phyloP scores from a whole-genome alignment of 805 yeast genomes.

The Yamadazyma endophytica region DNA sequence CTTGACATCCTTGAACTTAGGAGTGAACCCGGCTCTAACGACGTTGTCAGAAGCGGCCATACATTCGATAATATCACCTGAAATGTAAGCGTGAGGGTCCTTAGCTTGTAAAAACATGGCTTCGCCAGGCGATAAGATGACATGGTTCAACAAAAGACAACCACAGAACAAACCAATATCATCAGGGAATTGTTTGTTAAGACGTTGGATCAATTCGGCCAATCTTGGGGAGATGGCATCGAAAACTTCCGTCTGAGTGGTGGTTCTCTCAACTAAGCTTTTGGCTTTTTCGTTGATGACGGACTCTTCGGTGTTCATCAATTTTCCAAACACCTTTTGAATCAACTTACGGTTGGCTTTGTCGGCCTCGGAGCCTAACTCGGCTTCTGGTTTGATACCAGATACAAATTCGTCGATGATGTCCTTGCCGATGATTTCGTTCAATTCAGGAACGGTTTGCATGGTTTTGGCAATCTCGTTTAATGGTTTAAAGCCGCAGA shows the following conservation, averaged over 20 bases:
- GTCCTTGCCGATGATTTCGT: conserved; percentile 62
- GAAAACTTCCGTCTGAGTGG: conserved; percentile 54
- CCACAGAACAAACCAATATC: conserved; percentile 97
- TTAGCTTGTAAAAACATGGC: conserved; percentile 96
- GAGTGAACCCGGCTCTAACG: conserved; percentile 98
- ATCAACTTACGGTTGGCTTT: conserved; percentile 57
- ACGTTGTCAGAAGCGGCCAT: conserved; percentile 99
- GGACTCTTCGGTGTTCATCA: conserved; percentile 80
- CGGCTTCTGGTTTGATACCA: conserved; percentile 44
- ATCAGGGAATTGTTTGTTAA: conserved; percentile 84
- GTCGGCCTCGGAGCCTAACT: conserved; percentile 51
- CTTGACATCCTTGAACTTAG: conserved; percentile 93
- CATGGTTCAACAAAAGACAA: conserved; percentile 86
- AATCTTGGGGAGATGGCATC: conserved; percentile 44
- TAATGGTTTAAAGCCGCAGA: conserved; percentile 96
- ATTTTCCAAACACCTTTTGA: conserved; percentile 70
- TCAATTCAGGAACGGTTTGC: conserved; percentile 71
- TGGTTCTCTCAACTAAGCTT: conserved; percentile 63
- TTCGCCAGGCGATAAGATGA: conserved; percentile 78
- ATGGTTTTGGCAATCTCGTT: conserved; percentile 68
- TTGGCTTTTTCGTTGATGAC: conserved; percentile 53
- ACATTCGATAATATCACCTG: conserved; percentile 97
- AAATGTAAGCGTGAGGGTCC: conserved; percentile 96
- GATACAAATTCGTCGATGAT: conserved; percentile 49
- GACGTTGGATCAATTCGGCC: conserved; percentile 69